A percentile compares a stretch with the other conserved stretches of the same genome.
Conservation (phyloP, 176 grass and related monocot species). For the Phragmites australis region DNA sequence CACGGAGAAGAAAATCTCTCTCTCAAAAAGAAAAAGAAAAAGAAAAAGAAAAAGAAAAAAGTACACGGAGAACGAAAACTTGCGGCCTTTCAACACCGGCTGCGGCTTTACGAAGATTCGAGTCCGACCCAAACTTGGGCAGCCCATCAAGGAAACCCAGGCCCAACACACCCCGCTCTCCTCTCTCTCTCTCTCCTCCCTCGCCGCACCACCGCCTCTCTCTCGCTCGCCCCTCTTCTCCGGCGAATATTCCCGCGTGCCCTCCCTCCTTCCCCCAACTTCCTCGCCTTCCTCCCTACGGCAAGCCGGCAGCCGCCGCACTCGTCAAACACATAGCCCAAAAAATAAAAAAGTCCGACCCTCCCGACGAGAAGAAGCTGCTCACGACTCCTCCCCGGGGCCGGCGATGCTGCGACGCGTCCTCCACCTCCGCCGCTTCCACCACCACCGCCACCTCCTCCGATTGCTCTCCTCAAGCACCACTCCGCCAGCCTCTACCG, state of each 20-base stretch:
- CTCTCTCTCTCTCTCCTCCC: background rate
- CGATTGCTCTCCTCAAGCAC: conserved; percentile 34
- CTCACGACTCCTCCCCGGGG: background rate
- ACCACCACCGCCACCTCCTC: conserved; percentile 30
- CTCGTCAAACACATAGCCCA: background rate
- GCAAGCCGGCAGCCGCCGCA: conserved; percentile 31
- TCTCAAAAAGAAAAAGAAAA: no score
- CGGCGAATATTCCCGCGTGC: conserved; percentile 46
- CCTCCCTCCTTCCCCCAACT: background rate
- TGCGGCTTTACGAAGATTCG: background rate
- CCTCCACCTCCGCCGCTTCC: conserved; percentile 36
- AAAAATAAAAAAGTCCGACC: background rate
- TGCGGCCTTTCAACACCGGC: background rate
- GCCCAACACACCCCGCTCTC: conserved; percentile 3
- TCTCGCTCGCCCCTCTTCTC: background rate
- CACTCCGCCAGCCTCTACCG: background rate
- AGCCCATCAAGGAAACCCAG: conserved; percentile 11
- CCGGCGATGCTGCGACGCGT: conserved; percentile 50
- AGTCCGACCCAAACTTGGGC: conserved; percentile 12
- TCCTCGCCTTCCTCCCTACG: conserved; percentile 44
- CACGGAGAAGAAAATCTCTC: no score
- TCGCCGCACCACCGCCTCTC: conserved; percentile 4
- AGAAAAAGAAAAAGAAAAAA: no score
- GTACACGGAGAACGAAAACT: background rate
- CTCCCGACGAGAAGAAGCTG: background rate